Evolutionary conservation across 1,139 yeast genomes (phyloP).

Genomic region (Geotrichum reessii): DNA sequence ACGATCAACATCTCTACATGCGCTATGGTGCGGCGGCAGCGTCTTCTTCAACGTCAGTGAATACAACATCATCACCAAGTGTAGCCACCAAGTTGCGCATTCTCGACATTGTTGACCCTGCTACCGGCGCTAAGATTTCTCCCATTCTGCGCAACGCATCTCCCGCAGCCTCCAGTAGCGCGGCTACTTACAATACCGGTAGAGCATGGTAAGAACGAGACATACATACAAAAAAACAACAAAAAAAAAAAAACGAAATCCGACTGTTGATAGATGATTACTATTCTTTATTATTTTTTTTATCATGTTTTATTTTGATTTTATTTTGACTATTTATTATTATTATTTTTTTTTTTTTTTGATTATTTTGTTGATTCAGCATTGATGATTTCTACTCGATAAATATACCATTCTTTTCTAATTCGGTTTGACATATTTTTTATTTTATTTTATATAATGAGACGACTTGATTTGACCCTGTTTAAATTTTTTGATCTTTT

Average conservation of each 20-base stretch:
- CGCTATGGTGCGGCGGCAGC: slow-evolving; percentile 1
- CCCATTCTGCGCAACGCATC: slow-evolving; percentile 5
- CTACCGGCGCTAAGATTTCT: slow-evolving; percentile 53
- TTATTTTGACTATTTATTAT: not conserved
- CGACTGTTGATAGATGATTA: not conserved
- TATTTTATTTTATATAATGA: not conserved
- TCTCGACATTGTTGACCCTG: slow-evolving; percentile 66
- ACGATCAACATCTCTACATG: not conserved
- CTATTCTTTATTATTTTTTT: not conserved
- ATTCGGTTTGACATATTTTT: not conserved
- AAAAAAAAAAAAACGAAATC: not conserved
- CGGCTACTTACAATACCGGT: not conserved
- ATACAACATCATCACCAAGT: slow-evolving; percentile 41
- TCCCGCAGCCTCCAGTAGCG: slow-evolving; percentile 42
- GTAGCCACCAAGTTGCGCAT: slow-evolving; percentile 42
- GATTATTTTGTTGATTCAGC: not conserved
- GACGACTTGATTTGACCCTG: not conserved
- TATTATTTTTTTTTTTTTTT: not conserved
- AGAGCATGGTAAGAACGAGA: not conserved
- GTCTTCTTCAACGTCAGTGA: not conserved
- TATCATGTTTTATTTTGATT: not conserved
- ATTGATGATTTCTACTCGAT: not conserved
- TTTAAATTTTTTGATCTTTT: not conserved
- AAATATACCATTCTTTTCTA: not conserved
- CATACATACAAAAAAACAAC: not conserved